A percentile compares a stretch with the other conserved stretches of the same genome.
These are phyloP conservation scores for Lactarius evosmus DNA, from an alignment of 768 basidiomycete genomes.

Conservation along the genomic window DNA sequence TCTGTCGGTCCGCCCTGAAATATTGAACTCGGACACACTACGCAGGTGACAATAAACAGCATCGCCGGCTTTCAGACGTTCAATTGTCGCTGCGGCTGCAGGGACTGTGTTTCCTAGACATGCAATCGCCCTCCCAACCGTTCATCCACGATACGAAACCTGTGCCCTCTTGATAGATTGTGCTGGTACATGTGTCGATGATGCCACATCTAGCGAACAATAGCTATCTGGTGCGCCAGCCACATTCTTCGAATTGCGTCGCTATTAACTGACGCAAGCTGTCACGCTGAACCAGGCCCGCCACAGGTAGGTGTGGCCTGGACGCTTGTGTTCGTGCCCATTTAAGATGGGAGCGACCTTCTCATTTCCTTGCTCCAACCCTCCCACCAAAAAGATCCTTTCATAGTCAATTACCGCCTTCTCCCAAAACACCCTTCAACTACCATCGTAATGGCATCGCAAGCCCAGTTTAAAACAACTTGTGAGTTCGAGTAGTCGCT, in stretches of 20 bases:
- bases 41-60: too few species aligned
- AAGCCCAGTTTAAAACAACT: conserved; percentile 2
- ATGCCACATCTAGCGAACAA: not conserved
- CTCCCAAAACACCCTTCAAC: not conserved
- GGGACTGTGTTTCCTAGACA: not conserved
- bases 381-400: not conserved
- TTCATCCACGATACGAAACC: not conserved
- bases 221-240: not conserved
- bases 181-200: not conserved
- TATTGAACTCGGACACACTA: too few species aligned
- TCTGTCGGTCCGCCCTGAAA: too few species aligned
- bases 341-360: conserved; percentile 7
- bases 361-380: not conserved
- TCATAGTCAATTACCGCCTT: not conserved
- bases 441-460: not conserved
- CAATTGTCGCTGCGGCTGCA: too few species aligned
- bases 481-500: not conserved
- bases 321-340: too few species aligned
- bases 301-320: conserved; percentile 15
- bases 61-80: too few species aligned
- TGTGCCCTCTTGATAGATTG: not conserved
- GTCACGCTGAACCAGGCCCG: not conserved
- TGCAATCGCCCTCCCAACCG: not conserved
- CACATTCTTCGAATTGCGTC: not conserved
- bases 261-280: not conserved